A percentile compares a stretch with the other conserved stretches of the same genome.
These are phyloP conservation scores for Solanum pimpinellifolium DNA, from an alignment of 257 asterid genomes.

Conservation along the genomic window DNA sequence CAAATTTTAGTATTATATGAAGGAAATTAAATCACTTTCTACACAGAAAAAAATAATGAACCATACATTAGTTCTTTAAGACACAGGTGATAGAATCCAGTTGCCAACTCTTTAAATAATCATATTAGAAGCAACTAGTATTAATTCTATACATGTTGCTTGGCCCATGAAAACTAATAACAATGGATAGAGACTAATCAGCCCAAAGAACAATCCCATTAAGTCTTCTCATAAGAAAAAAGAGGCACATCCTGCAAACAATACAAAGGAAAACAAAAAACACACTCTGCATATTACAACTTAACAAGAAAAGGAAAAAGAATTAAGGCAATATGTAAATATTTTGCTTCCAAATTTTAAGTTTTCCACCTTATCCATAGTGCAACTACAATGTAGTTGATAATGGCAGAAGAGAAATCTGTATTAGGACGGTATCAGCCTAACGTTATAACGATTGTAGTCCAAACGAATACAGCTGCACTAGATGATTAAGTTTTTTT, in stretches of 20 bases:
- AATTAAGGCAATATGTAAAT: not conserved
- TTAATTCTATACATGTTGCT: not conserved
- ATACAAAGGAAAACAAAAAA: not conserved
- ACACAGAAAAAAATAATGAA: not conserved
- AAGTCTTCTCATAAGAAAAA: not conserved
- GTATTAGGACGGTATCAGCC: not conserved
- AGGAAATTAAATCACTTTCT: not conserved
- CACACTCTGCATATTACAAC: not conserved
- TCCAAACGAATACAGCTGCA: not conserved
- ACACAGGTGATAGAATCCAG: not conserved
- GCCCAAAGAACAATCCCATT: not conserved
- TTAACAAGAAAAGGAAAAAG: not conserved
- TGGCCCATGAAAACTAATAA: not conserved
- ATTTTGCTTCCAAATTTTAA: not conserved
- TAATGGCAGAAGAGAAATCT: not conserved
- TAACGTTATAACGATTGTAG: not conserved
- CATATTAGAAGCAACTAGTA: not conserved
- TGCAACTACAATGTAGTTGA: not conserved
- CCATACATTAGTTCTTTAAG: not conserved
- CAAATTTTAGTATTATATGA: not conserved
- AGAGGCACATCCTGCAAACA: not conserved
- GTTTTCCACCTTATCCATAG: not conserved
- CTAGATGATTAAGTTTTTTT: not conserved
- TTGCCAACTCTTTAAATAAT: not conserved
- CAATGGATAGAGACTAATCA: not conserved